These are phyloP conservation scores for Avena insularis DNA, from an alignment of 176 grass and related monocot genomes.

Conservation along the genomic window DNA sequence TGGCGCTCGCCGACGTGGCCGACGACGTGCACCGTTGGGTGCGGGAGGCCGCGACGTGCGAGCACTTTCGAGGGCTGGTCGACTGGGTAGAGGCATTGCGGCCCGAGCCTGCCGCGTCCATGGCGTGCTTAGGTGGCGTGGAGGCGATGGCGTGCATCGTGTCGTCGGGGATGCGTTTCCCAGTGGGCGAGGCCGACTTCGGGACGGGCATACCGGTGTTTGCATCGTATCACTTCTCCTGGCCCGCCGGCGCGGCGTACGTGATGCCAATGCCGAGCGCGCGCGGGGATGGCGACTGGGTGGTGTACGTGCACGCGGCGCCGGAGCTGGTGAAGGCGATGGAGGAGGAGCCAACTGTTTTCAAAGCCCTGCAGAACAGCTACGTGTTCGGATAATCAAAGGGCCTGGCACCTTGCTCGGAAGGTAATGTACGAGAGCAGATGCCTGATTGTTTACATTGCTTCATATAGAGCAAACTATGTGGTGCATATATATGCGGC, in stretches of 20 bases:
- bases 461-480: not conserved
- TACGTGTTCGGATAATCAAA: not conserved
- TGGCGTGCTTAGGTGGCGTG: not conserved
- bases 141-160: not conserved
- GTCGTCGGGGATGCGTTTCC: not conserved
- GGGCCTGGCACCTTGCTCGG: not conserved
- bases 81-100: not conserved
- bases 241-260: not conserved
- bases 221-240: not conserved
- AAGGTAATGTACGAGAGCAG: not conserved
- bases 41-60: not conserved
- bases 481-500: not conserved
- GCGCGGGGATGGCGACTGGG: not conserved
- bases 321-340: constrained; percentile 11
- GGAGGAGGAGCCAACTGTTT: not conserved
- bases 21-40: not conserved
- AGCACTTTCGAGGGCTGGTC: not conserved
- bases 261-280: constrained; percentile 7
- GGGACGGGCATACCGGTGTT: not conserved
- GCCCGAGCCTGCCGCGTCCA: not conserved
- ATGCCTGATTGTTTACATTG: not conserved
- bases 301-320: not conserved
- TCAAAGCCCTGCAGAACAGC: not conserved
- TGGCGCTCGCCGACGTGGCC: not conserved
- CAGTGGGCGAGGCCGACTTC: not conserved